Base-by-base conservation (phyloP, 345 rosid genomes). In the Sonneratia caseolaris region DNA sequence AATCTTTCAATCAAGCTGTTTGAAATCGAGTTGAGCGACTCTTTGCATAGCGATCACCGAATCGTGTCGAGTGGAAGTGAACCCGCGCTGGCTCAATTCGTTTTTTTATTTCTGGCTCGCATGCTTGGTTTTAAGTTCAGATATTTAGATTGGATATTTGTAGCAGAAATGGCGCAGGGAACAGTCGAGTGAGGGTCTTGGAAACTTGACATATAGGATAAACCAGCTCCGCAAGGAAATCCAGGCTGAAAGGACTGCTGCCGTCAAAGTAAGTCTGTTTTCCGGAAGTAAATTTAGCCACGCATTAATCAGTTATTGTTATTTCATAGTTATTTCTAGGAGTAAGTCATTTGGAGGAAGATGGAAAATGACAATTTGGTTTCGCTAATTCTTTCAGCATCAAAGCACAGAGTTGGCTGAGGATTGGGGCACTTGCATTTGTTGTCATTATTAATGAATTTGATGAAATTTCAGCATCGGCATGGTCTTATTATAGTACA, bases 141-240 rank as follows among this genome's bases (percentile, higher is more conserved):
- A 7, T 21, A 3, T 68, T 42, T 51, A 24, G 21, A 51, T 66
- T 77, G 48, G 53, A 73, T 22, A 35, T 62, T 51, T 45, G 68
- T 66, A 71, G 72, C 81, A 84, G 89, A 88, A 87, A 75, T 83
- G 78, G 65, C 71, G 74, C 71, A 93, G 84, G 71, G 97, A 89
- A 65, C 79, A 75, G 73, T 80, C 78, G 13, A 73, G 22, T 72
- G 87, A 73, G 43, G 81, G 78, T 49, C 64, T 80, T 56, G 91
- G 82, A 72, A 88, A 86, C 79, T 86, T 94, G 78, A 72, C 81
- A n/a, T 65, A 76, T 64, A 90, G 82, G 80, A 74, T 94, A 79
- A 82, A 73, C 85, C 90, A 85, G 82, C 97, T 94, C 71, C 84
- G 79, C 76, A 84, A 49, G 88, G 82, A 90, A 82, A 89, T 91